These are phyloP conservation scores for Xylariaceae sp. DNA, from an alignment of 2,329 filamentous ascomycete species.

Conservation along the genomic window DNA sequence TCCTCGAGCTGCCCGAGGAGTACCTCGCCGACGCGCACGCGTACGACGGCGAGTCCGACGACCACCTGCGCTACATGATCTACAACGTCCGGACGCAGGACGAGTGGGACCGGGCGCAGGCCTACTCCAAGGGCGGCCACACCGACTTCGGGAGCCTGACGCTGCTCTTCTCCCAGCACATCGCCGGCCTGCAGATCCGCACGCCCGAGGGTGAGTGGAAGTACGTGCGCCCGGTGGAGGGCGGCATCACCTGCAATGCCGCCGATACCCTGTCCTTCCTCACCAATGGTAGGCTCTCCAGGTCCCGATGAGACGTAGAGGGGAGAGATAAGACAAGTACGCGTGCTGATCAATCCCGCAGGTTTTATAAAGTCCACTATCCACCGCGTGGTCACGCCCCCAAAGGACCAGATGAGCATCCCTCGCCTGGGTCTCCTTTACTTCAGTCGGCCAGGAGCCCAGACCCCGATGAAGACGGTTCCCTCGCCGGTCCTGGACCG, in stretches of 20 bases:
- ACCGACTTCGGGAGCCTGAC: constrained; percentile 36
- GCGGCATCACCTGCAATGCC: constrained; percentile 41
- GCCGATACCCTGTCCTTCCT: constrained; percentile 42
- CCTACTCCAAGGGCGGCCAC: constrained; percentile 37
- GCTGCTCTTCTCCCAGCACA: constrained; percentile 51
- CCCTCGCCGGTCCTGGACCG: constrained; percentile 32
- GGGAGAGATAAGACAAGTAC: too few species aligned
- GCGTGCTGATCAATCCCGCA: constrained; percentile 1
- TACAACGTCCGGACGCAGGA: constrained; percentile 21
- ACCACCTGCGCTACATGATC: constrained; percentile 26
- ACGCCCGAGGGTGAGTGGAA: constrained; percentile 37
- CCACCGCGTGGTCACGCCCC: constrained; percentile 23
- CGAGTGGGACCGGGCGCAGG: constrained; percentile 31
- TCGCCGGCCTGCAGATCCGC: constrained; percentile 47
- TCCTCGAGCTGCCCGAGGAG: constrained; percentile 23
- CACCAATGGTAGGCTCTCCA: constrained; percentile 21
- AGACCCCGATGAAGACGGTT: constrained; percentile 27
- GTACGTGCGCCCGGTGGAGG: constrained; percentile 22
- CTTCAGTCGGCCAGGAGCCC: constrained; percentile 23
- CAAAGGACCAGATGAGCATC: constrained; percentile 19
- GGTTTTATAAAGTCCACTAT: constrained; percentile 25
- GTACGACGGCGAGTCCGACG: constrained; percentile 22
- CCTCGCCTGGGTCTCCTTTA: constrained; percentile 22
- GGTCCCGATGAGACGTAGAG: not conserved
- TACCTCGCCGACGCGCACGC: constrained; percentile 21